phyloP scores from a whole-genome alignment of 257 asterid genomes.

The Fraxinus pennsylvanica region DNA sequence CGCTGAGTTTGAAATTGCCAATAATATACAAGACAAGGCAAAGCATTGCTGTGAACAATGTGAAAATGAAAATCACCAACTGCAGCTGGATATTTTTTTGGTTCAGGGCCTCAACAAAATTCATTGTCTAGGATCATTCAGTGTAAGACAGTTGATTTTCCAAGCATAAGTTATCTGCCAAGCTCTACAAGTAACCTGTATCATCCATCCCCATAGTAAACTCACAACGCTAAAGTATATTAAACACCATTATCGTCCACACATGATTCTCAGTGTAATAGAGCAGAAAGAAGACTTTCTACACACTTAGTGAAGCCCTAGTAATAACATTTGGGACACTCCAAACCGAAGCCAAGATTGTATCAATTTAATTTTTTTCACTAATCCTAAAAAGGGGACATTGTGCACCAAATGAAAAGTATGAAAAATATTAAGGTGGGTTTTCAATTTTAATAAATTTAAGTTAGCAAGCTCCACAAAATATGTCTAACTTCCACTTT shows the following conservation, averaged over 20 bases:
- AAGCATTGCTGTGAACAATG: not conserved
- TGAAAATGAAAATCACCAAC: not conserved
- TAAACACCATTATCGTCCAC: not conserved
- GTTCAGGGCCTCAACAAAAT: conserved; percentile 10
- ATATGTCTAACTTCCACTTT: conserved; percentile 4
- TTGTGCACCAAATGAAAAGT: not conserved
- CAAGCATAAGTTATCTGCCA: not conserved
- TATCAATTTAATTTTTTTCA: not conserved
- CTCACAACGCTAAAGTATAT: not conserved
- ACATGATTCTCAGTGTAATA: not conserved
- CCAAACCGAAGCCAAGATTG: not conserved
- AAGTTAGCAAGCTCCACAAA: conserved; percentile 1
- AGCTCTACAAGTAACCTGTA: not conserved
- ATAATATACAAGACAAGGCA: conserved; percentile 1
- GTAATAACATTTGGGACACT: not conserved
- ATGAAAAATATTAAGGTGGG: not conserved
- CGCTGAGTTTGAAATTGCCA: not conserved
- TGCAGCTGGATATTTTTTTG: not conserved
- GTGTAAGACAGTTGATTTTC: conserved; percentile 1
- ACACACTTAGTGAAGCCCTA: not conserved
- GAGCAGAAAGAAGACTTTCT: not conserved
- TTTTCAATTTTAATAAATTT: conserved; percentile 18
- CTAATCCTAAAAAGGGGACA: not conserved
- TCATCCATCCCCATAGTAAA: conserved; percentile 7
- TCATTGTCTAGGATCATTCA: not conserved